A percentile compares a stretch with the other conserved stretches of the same genome.
Evolutionary conservation across 2,329 filamentous ascomycete species (phyloP).

Genomic region (Thielaviopsis euricoi): DNA sequence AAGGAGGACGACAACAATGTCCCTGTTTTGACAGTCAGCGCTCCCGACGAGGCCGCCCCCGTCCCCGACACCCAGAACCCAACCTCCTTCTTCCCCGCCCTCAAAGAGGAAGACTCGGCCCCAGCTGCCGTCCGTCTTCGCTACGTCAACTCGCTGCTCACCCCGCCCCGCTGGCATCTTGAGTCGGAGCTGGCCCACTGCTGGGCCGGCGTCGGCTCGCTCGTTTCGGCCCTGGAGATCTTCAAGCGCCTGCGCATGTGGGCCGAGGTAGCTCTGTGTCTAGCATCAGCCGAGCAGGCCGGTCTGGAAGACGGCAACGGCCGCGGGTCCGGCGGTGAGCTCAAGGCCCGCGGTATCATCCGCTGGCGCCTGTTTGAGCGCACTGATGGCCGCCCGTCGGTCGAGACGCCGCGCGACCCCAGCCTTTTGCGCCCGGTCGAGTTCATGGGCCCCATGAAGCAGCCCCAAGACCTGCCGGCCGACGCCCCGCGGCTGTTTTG

Average conservation of each 20-base stretch:
- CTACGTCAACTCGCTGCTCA: conserved; percentile 70
- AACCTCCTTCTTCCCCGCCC: conserved; percentile 68
- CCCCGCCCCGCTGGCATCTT: conserved; percentile 81
- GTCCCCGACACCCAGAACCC: conserved; percentile 25
- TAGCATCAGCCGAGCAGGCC: conserved; percentile 43
- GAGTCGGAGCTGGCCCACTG: conserved; percentile 83
- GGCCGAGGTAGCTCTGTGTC: conserved; percentile 86
- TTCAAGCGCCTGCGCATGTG: conserved; percentile 87
- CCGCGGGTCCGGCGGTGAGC: conserved; percentile 46
- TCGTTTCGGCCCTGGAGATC: conserved; percentile 83
- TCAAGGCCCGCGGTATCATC: conserved; percentile 62
- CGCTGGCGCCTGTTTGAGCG: conserved; percentile 64
- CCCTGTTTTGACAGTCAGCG: conserved; percentile 29
- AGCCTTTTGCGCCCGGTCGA: conserved; percentile 13
- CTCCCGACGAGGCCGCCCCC: conserved; percentile 19
- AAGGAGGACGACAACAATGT: conserved; percentile 18
- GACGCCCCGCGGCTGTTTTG: conserved; percentile 83
- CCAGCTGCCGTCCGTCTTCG: conserved; percentile 57
- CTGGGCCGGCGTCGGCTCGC: conserved; percentile 79
- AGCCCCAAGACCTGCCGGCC: conserved; percentile 44
- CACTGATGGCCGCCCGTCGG: conserved; percentile 33
- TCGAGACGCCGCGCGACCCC: neutral
- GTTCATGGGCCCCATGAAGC: conserved; percentile 34
- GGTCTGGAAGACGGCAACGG: conserved; percentile 45
- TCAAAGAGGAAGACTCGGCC: conserved; percentile 59